Conservation (phyloP, 768 basidiomycete genomes). For the Termitomyces sp. region DNA sequence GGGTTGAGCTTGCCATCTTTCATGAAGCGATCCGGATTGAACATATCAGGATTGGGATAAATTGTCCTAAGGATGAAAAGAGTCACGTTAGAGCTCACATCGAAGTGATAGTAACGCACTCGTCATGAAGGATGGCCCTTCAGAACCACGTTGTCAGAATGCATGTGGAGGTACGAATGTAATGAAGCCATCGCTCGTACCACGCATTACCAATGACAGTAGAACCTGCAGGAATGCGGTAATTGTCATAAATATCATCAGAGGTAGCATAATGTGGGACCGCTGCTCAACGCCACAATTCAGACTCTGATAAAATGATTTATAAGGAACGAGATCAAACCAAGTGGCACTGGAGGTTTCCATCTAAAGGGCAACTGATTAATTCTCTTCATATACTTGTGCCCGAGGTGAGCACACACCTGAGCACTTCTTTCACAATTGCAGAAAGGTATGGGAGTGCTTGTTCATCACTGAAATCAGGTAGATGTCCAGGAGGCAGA, state of each 20-base stretch:
- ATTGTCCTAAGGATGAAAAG: neutral
- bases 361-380: conserved; percentile 11
- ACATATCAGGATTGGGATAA: conserved; percentile 26
- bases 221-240: conserved; percentile 27
- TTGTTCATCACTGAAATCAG: conserved; percentile 23
- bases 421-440: conserved; percentile 25
- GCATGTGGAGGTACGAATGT: neutral
- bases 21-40: conserved; percentile 34
- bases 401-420: neutral
- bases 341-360: conserved; percentile 19
- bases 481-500: conserved; percentile 22
- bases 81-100: neutral
- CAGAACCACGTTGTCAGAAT: neutral
- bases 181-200: conserved; percentile 14
- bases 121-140: conserved; percentile 31
- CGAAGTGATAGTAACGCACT: neutral
- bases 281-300: conserved; percentile 14
- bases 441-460: conserved; percentile 28
- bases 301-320: neutral
- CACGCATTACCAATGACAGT: conserved; percentile 27
- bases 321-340: conserved; percentile 7
- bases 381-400: neutral
- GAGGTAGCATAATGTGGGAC: conserved; percentile 22
- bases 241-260: conserved; percentile 31
- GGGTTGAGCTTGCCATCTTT: conserved; percentile 18